These are phyloP conservation scores for Mortierella sp. DNA, from an alignment of 371 early-diverging fungal genomes.

Conservation along the genomic window DNA sequence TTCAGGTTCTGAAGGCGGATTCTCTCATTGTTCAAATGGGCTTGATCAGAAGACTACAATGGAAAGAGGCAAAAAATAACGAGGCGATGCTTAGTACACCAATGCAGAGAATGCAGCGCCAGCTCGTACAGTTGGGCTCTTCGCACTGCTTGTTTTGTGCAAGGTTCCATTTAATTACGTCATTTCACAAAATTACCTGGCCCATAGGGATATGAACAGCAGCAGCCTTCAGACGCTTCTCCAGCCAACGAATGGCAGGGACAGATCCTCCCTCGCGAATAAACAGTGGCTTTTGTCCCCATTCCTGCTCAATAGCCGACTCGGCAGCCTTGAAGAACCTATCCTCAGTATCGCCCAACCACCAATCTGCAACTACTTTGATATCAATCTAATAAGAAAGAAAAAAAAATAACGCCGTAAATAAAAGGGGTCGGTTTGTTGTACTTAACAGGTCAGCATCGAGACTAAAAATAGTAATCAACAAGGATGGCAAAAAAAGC, in stretches of 20 bases:
- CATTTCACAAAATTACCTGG: constrained; percentile 60
- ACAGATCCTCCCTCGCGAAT: constrained; percentile 91
- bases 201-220: constrained; percentile 90
- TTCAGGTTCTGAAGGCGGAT: constrained; percentile 79
- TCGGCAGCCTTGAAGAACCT: constrained; percentile 80
- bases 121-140: background rate
- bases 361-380: constrained; percentile 81
- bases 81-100: background rate
- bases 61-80: background rate
- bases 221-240: constrained; percentile 77
- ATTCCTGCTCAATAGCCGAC: constrained; percentile 75
- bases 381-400: constrained; percentile 64
- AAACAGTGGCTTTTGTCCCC: constrained; percentile 71
- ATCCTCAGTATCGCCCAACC: constrained; percentile 82
- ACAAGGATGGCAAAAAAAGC: background rate
- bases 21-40: constrained; percentile 86
- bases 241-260: constrained; percentile 87
- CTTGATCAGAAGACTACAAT: constrained; percentile 81
- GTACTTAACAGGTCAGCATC: background rate
- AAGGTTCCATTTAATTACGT: background rate
- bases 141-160: background rate
- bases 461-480: constrained; percentile 4
- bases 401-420: background rate
- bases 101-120: background rate
- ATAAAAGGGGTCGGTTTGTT: background rate